Evolutionary conservation across 2,329 filamentous ascomycete genomes (phyloP), one percentile per base, ranked within the genome.

Genomic region (Fusarium beomiforme): DNA sequence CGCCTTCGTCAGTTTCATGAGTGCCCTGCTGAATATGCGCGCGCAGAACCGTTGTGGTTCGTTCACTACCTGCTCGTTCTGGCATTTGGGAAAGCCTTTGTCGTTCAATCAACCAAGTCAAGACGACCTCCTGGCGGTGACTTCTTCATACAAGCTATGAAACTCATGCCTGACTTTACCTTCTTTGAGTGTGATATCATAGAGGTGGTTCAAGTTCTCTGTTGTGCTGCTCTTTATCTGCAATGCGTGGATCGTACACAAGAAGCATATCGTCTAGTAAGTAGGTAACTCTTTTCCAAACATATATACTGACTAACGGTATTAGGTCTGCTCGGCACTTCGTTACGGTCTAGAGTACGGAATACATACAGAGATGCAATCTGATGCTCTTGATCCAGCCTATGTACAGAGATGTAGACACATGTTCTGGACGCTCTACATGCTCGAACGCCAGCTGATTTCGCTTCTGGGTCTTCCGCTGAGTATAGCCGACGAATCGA

Each of bases 311-410:
- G 21, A 9, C 44, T 59, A 6, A 72, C 13, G 12, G 10, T 6
- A 5, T 3, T 14, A 74, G 69, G 53, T 75, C 3, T 67, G 70
- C 9, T 54, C 62, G 8, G 72, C 72, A 31, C 55, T 75, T 13
- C 55, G 59, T 2, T 47, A 59, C 17, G 54, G 67, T 0, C 23
- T 74, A 4, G 60, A 74, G 5, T 42, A 69, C 10, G 70, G 69
- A 1, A 73, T 74, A 55, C 70, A 74, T 7, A 74, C 72, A 0
- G 69, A 74, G 13, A 74, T 75, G 72, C 60, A 71, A 8, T 62
- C 59, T 2, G 42, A 51, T 6, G 21, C 59, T 31, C 59, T 74
- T 13, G 56, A 69, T 3, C 51, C 61, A 11, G 21, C 19, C 2
- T 73, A 73, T 23, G 59, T 71, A 3, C 59, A 74, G 29, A 71